Conservation (phyloP, 768 basidiomycete genomes). For the Hortiboletus campestris region DNA sequence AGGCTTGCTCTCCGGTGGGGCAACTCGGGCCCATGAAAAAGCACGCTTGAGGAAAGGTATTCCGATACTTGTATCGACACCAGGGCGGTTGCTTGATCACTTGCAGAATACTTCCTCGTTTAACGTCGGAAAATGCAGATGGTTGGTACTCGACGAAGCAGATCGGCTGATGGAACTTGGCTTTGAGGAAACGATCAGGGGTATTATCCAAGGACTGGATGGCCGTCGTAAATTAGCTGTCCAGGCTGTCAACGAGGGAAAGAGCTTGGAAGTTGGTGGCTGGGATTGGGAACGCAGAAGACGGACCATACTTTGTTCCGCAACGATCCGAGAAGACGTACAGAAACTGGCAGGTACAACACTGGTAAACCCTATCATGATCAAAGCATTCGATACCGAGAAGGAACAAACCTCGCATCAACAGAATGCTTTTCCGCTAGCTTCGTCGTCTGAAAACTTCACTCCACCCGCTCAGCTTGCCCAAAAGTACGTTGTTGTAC, state of each 20-base stretch:
- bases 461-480: slow-evolving; percentile 91
- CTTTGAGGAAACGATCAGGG: slow-evolving; percentile 92
- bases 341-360: slow-evolving; percentile 88
- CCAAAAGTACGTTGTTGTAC: slow-evolving; percentile 88
- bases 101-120: slow-evolving; percentile 94
- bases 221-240: slow-evolving; percentile 72
- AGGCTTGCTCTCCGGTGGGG: slow-evolving; percentile 90
- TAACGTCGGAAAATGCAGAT: slow-evolving; percentile 89
- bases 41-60: slow-evolving; percentile 91
- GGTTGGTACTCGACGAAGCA: slow-evolving; percentile 96
- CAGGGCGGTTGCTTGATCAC: slow-evolving; percentile 93
- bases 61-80: slow-evolving; percentile 93
- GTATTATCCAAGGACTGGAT: slow-evolving; percentile 84
- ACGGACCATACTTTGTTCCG: slow-evolving; percentile 91
- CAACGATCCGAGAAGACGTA: slow-evolving; percentile 93
- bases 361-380: slow-evolving; percentile 74
- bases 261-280: slow-evolving; percentile 69
- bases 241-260: slow-evolving; percentile 65
- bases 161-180: slow-evolving; percentile 98
- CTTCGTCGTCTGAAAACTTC: slow-evolving; percentile 54
- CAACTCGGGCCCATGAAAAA: slow-evolving; percentile 93
- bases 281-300: slow-evolving; percentile 82
- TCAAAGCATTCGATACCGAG: slow-evolving; percentile 68
- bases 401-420: slow-evolving; percentile 14
- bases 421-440: slow-evolving; percentile 13